Conservation (phyloP, 495 filamentous ascomycete species). For the Bathelium albidoporum region DNA sequence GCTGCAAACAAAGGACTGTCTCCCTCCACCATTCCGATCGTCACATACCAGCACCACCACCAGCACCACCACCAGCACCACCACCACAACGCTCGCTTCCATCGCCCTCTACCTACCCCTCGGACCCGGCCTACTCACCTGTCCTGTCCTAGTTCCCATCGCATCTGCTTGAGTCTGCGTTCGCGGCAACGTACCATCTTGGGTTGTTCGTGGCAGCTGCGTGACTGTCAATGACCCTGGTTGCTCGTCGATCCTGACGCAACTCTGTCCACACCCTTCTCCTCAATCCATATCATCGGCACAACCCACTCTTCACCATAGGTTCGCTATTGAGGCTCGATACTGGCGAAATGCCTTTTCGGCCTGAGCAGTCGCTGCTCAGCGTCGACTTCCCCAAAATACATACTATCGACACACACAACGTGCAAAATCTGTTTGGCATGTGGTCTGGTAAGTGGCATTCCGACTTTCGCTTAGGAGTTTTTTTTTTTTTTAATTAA, state of each 20-base stretch:
- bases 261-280: neutral
- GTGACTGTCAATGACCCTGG: neutral
- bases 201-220: neutral
- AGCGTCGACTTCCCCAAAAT: conserved; percentile 38
- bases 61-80: neutral
- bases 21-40: neutral
- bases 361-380: conserved; percentile 24
- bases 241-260: neutral
- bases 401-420: conserved; percentile 86
- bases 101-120: neutral
- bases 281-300: neutral
- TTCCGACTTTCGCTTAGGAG: neutral
- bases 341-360: conserved; percentile 28
- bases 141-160: neutral
- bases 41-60: neutral
- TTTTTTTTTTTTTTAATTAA: neutral
- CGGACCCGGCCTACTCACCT: neutral
- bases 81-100: neutral
- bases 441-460: conserved; percentile 87
- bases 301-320: neutral
- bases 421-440: conserved; percentile 86
- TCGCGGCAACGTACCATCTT: neutral
- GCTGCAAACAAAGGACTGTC: conserved; percentile 1
- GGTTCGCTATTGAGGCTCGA: neutral
- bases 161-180: neutral